Conservation (phyloP, 2,329 filamentous ascomycete species). For the Ambrosiella xylebori region DNA sequence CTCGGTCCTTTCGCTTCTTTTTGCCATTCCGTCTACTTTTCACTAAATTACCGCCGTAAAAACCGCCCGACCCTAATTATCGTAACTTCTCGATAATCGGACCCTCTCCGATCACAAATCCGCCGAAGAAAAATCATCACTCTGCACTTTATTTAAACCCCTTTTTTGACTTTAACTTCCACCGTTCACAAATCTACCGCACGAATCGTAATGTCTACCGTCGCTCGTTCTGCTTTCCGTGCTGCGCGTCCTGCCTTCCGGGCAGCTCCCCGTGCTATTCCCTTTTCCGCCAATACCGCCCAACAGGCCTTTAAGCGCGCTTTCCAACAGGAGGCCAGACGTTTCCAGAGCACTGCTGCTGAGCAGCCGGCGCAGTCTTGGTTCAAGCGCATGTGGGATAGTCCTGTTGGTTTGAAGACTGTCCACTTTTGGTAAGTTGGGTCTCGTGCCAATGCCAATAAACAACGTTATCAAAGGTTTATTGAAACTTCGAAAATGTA, state of each 20-base stretch:
- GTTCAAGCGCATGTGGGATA: constrained; percentile 71
- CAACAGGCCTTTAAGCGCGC: constrained; percentile 34
- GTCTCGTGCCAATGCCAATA: neutral
- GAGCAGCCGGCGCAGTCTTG: constrained; percentile 30
- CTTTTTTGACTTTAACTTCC: neutral
- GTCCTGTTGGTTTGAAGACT: constrained; percentile 69
- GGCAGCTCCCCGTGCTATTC: constrained; percentile 26
- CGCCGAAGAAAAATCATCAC: neutral
- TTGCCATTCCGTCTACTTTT: constrained; percentile 9
- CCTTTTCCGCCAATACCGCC: constrained; percentile 34
- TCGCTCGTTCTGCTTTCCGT: constrained; percentile 33
- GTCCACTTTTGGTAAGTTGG: constrained; percentile 82
- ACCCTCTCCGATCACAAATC: neutral
- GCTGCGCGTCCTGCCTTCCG: constrained; percentile 39
- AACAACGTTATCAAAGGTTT: too few species aligned
- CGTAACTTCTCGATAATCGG: neutral
- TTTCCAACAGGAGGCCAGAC: constrained; percentile 25
- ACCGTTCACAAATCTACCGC: neutral
- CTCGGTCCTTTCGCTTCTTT: constrained; percentile 6
- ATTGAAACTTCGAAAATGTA: too few species aligned
- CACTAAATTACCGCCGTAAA: constrained; percentile 7
- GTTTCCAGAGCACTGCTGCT: constrained; percentile 48
- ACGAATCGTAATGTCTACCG: constrained; percentile 16
- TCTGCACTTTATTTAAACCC: neutral
- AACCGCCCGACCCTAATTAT: neutral